Evolutionary conservation across 257 asterid genomes (phyloP).

Genomic region (Petunia secreta): DNA sequence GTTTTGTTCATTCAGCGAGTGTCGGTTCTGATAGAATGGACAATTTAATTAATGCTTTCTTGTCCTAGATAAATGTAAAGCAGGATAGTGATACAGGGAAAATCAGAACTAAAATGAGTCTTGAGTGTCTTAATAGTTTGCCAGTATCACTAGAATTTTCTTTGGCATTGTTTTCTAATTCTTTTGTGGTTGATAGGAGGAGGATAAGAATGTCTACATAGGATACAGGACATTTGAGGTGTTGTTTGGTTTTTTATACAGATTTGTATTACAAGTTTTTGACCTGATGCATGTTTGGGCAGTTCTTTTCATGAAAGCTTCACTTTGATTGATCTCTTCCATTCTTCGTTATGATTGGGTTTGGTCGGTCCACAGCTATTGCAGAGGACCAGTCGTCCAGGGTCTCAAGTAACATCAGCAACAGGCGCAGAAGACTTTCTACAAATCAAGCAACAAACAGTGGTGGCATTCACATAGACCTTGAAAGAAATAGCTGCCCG

Average conservation of each 20-base stretch:
- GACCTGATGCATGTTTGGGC: background rate
- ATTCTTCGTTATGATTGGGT: background rate
- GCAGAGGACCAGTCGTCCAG: conserved; percentile 54
- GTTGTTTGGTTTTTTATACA: background rate
- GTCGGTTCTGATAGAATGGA: background rate
- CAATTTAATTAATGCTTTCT: background rate
- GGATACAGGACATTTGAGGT: background rate
- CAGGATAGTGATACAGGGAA: background rate
- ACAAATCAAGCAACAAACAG: conserved; percentile 52
- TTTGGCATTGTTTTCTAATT: background rate
- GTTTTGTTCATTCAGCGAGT: background rate
- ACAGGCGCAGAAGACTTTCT: conserved; percentile 57
- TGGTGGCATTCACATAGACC: conserved; percentile 53
- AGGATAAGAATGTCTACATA: background rate
- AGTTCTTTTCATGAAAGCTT: background rate
- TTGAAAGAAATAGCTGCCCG: conserved; percentile 59
- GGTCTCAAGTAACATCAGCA: conserved; percentile 33
- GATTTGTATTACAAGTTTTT: background rate
- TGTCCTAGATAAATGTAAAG: background rate
- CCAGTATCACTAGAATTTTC: background rate
- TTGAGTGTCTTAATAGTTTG: background rate
- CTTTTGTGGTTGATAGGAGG: background rate
- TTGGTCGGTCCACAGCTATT: conserved; percentile 24
- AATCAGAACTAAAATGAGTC: background rate
- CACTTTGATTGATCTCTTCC: background rate